Percentiles rank a stretch among this genome's conserved stretches.
Conservation (phyloP, 352 stramenopile species). For the Phytophthora uliginosa region DNA sequence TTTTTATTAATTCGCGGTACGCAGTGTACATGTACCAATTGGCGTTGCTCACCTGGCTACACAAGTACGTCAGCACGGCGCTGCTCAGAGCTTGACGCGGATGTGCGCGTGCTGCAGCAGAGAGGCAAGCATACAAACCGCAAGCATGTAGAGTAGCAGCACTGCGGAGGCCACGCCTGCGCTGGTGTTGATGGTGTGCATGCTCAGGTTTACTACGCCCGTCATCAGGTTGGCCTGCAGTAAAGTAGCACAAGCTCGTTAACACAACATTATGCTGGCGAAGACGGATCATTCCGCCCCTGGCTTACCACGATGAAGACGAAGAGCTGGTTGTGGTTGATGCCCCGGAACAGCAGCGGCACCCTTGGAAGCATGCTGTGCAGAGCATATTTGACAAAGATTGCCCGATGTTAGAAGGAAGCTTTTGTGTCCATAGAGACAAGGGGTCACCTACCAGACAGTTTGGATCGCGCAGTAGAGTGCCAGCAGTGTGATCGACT, state of each 20-base stretch:
- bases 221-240: slow-evolving; percentile 84
- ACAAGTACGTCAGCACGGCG: slow-evolving; percentile 11
- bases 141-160: slow-evolving; percentile 75
- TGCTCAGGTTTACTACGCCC: slow-evolving; percentile 81
- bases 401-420: neutral
- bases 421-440: neutral
- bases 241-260: neutral
- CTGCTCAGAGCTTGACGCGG: slow-evolving; percentile 76
- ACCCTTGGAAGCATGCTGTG: slow-evolving; percentile 71
- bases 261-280: neutral
- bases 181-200: slow-evolving; percentile 82
- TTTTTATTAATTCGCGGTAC: slow-evolving; percentile 32
- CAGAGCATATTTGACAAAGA: neutral
- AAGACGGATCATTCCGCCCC: neutral
- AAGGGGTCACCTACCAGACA: slow-evolving; percentile 54
- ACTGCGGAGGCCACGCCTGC: slow-evolving; percentile 47
- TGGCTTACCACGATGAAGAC: slow-evolving; percentile 78
- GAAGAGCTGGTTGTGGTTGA: slow-evolving; percentile 89
- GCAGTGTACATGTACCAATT: neutral
- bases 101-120: slow-evolving; percentile 61
- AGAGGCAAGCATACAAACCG: slow-evolving; percentile 62
- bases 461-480: slow-evolving; percentile 71
- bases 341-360: slow-evolving; percentile 74
- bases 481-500: slow-evolving; percentile 67
- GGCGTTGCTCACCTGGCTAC: slow-evolving; percentile 24